Base-by-base conservation (phyloP, 768 basidiomycete genomes). In the Lyophyllum atratum region DNA sequence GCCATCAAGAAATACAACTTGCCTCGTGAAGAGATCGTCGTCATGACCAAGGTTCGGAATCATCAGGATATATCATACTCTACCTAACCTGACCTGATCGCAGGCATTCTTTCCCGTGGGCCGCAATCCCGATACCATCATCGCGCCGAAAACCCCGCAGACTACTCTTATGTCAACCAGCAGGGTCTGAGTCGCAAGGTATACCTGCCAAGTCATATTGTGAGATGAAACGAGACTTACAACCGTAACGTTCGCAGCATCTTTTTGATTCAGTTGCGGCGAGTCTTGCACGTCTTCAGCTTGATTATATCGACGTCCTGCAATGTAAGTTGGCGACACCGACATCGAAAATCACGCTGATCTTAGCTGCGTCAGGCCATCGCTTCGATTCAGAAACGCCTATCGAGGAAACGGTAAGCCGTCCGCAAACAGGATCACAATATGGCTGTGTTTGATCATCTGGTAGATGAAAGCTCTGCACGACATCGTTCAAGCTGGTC, bases 261-360 rank as follows among this genome's bases (percentile, higher is more conserved):
- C 90, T 92, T 37, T 92, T 93, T 61, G 87, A 86, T 29, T 74
- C 83, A 0, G 81, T 88, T 29, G 84, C 85, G 62, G 71, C 74
- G 15, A 84, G 83, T 42, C 69, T 92, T 54, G 71, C 86, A 64
- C 79, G 90, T 17, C 76, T 93, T 1, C 86, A 90, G 48, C 68
- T 90, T 24, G 90, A 92, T 50, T 90, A 91, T 59, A 78, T 93
- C 63, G 92, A 92, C 63, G 70, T 92, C 1, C 71, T 91, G 8
- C 90, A 92, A 74, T 88, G 87, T 78, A 62, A n/a, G 39, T 19
- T n/a, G 39, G 11, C 14, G 15, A n/a, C 39, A 15, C n/a, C 4
- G 14, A 14, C 14, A 15, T 37, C 34, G 29, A 15, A 4, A 37
- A 15, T 15, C 14, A 10, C 14, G 8, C 59, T 76, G 19, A 2